These are phyloP conservation scores for Porphyrellus cyaneotinctus DNA, from an alignment of 768 basidiomycete genomes.

Conservation along the genomic window DNA sequence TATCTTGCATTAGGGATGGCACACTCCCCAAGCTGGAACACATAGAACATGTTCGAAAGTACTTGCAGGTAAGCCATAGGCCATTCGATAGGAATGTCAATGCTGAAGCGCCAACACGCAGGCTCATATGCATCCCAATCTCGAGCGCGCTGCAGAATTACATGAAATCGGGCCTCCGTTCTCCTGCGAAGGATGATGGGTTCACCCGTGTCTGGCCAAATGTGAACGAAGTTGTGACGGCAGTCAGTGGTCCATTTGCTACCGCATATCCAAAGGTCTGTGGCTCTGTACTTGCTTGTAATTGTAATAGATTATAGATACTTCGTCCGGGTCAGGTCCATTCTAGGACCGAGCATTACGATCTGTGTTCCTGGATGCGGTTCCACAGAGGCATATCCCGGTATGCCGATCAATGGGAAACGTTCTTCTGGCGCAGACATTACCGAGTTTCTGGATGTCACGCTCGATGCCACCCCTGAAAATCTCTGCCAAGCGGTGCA, in stretches of 20 bases:
- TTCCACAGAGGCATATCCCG: slow-evolving; percentile 9
- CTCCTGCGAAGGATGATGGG: slow-evolving; percentile 17
- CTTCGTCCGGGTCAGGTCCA: slow-evolving; percentile 9
- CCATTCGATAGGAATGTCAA: too few relatives aligned
- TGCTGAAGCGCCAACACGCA: background rate
- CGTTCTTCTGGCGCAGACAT: slow-evolving; percentile 2
- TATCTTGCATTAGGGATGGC: slow-evolving; percentile 14
- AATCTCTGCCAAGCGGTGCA: slow-evolving; percentile 17
- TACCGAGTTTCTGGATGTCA: slow-evolving; percentile 19
- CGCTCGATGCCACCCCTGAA: slow-evolving; percentile 7
- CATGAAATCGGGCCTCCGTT: slow-evolving; percentile 10
- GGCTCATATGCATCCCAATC: slow-evolving; percentile 12
- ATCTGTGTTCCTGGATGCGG: slow-evolving; percentile 8
- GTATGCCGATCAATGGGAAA: background rate
- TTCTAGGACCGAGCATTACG: slow-evolving; percentile 9
- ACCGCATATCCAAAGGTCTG: slow-evolving; percentile 15
- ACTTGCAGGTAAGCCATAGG: slow-evolving; percentile 11
- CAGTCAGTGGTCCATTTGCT: slow-evolving; percentile 12
- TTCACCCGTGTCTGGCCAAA: slow-evolving; percentile 17
- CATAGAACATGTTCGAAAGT: slow-evolving; percentile 5
- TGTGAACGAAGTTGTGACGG: background rate
- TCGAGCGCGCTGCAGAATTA: slow-evolving; percentile 19
- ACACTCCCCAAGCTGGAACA: slow-evolving; percentile 14
- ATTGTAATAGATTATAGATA: background rate
- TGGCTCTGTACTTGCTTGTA: background rate